Base-by-base conservation (phyloP, 2,329 filamentous ascomycete genomes). In the Plectosphaerella plurivora region DNA sequence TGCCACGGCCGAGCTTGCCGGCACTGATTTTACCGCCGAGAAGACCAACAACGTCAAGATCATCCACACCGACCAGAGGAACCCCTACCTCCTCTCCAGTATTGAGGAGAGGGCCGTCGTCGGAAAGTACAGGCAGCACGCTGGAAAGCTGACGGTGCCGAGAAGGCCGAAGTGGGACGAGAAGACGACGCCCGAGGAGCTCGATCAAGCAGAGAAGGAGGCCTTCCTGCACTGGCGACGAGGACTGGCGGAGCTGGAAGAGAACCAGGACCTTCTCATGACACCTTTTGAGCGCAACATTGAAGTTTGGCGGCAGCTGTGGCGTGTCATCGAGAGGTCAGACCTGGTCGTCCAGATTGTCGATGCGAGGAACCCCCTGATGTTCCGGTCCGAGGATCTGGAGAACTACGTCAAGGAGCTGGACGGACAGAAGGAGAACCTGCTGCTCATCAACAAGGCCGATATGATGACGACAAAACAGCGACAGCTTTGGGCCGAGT, bases 1-100 rank as follows among this genome's bases (percentile, higher is more conserved):
- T 58, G 89, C 88, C 53, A 99, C 94, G 2, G 95, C 94, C 57
- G 92, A 97, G 73, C 77, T 99, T 61, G 94, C 94, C n/a, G 93
- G 91, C 59, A 99, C 94, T 60, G 94, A 99, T 68, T 99, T 99
- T 71, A 97, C 93, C 1, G 95, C 94, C 25, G 92, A 97, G 77
- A 97, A 97, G 81, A 89, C 96, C 83, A 97, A 93, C 74, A 97
- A 95, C 66, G 89, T 97, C 72, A 97, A 97, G 77, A 97, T 99
- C 67, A 97, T 99, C 61, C 94, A 99, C 69, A 87, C 87, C 60
- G 91, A 97, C 69, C 92, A 97, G 73, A 90, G 88, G 74, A 99
- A 99, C 69, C 94, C 94, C 0, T 99, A 93, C 63, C 77, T 99
- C 5, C 78, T 99, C 16, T 93, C 91, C 1, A 84, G 88, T 0